Percentiles rank a stretch among this genome's conserved stretches.
These are phyloP conservation scores for Pyrenula aspistea DNA, from an alignment of 495 filamentous ascomycete genomes.

Conservation along the genomic window DNA sequence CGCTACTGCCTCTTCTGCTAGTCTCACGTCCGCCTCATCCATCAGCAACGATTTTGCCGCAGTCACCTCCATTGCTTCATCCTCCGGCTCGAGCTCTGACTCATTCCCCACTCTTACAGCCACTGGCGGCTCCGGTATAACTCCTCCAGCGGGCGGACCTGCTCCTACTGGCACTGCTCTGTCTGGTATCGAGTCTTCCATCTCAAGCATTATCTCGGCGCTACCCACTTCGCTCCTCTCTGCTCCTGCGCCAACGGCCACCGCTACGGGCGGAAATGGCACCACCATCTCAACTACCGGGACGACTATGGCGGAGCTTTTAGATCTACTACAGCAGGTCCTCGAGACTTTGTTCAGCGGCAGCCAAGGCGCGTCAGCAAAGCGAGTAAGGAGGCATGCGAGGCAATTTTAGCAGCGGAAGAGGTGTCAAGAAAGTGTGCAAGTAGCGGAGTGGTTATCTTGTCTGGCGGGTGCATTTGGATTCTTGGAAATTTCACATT, in stretches of 20 bases:
- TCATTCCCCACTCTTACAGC: not conserved
- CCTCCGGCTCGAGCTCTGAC: not conserved
- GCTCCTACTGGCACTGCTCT: too few relatives aligned
- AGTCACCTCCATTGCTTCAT: not conserved
- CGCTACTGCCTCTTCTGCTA: not conserved
- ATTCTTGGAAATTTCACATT: too few relatives aligned
- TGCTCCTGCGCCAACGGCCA: not conserved
- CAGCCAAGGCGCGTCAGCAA: too few relatives aligned
- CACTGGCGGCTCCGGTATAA: not conserved
- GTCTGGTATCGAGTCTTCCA: not conserved
- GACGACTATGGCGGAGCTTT: not conserved
- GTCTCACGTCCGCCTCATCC: not conserved
- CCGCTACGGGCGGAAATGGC: not conserved
- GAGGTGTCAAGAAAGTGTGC: not conserved
- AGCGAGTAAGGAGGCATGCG: not conserved
- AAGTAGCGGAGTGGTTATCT: too few relatives aligned
- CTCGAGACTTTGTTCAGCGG: not conserved
- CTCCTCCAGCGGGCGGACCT: too few relatives aligned
- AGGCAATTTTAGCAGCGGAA: not conserved
- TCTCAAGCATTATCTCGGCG: not conserved
- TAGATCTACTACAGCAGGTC: not conserved
- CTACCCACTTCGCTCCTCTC: not conserved
- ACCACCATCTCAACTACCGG: not conserved
- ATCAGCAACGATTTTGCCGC: not conserved
- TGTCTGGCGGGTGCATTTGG: too few relatives aligned